Evolutionary conservation across 441 rosid species (phyloP), one percentile per base, ranked within the genome.

Genomic region (Metrosideros polymorpha): DNA sequence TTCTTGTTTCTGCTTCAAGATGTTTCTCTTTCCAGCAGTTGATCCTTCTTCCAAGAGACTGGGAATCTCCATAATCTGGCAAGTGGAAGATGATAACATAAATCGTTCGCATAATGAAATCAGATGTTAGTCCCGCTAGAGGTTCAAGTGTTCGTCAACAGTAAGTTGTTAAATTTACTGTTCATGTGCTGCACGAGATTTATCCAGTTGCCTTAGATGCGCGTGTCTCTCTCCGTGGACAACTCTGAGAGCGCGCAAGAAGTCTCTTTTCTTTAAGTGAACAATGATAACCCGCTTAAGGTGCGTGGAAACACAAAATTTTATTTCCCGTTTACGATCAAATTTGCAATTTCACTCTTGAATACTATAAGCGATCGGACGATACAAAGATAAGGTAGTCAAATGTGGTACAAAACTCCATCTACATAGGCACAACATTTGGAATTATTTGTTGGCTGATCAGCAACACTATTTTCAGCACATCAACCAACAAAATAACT

Each of bases 41-140:
- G 98, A 94, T 84, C 98, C 98, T 95, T 96, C 98, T 91, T 94
- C 93, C 92, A 94, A 85, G 88, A 98, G 98, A 89, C 96, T 95
- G 29, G 99, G 99, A 88, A 92, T 89, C 77, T 96, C 98, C 97
- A 96, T 94, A 89, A 97, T 95, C 99, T 96, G 89, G 79, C 83
- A 83, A 56, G 75, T 13, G 75, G 52, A 42, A 59, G n/a, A 52
- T 47, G 17, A 29, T 24, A 18, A 54, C 19, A 6, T 35, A 3
- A 27, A 27, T n/a, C 51, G 7, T 47, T 25, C 0, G 13, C 10
- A 32, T 18, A 19, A 10, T 5, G 47, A 71, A 66, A 71, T 71
- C n/a, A 71, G n/a, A 71, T 39, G 27, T 39, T 71, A 35, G 47
- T 71, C 47, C n/a, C 4, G 4, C 79, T 12, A 19, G 47, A 35